These are phyloP conservation scores for Kregervanrija pseudodelftensis DNA, from an alignment of 805 yeast species.

Conservation along the genomic window DNA sequence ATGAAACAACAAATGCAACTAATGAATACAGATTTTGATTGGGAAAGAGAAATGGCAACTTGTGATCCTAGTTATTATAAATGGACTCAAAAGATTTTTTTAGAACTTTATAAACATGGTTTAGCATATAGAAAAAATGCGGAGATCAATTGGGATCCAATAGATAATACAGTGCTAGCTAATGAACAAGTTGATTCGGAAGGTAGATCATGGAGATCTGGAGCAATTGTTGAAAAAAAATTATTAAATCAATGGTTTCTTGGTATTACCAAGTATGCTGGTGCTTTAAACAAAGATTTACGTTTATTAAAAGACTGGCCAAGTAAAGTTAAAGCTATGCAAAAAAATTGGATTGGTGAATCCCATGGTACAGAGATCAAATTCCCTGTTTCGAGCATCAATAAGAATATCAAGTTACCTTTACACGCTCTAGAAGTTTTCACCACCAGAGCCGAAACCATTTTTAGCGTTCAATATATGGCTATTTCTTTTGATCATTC, in stretches of 20 bases:
- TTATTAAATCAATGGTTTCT: conserved; percentile 88
- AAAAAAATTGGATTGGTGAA: conserved; percentile 88
- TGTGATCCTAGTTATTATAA: conserved; percentile 82
- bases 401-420: conserved; percentile 11
- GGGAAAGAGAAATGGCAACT: conserved; percentile 87
- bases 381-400: conserved; percentile 30
- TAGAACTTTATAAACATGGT: conserved; percentile 65
- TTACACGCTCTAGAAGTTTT: conserved; percentile 41
- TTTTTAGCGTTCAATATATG: conserved; percentile 73
- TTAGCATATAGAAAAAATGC: conserved; percentile 82
- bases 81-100: conserved; percentile 86
- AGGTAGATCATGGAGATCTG: conserved; percentile 95
- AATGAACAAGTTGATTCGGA: conserved; percentile 91
- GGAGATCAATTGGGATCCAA: conserved; percentile 96
- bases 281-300: conserved; percentile 59
- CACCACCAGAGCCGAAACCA: conserved; percentile 88
- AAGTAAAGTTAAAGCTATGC: conserved; percentile 81
- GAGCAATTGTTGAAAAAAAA: conserved; percentile 84
- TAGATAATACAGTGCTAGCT: conserved; percentile 90
- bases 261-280: conserved; percentile 79
- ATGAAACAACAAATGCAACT: conserved; percentile 78
- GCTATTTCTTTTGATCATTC: conserved; percentile 75
- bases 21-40: conserved; percentile 85
- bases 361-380: conserved; percentile 70
- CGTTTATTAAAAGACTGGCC: conserved; percentile 73